Percentiles rank a stretch among this genome's conserved stretches.
These are phyloP conservation scores for Calocybe gambosa DNA, from an alignment of 1,284 basidiomycete genomes.

Conservation along the genomic window DNA sequence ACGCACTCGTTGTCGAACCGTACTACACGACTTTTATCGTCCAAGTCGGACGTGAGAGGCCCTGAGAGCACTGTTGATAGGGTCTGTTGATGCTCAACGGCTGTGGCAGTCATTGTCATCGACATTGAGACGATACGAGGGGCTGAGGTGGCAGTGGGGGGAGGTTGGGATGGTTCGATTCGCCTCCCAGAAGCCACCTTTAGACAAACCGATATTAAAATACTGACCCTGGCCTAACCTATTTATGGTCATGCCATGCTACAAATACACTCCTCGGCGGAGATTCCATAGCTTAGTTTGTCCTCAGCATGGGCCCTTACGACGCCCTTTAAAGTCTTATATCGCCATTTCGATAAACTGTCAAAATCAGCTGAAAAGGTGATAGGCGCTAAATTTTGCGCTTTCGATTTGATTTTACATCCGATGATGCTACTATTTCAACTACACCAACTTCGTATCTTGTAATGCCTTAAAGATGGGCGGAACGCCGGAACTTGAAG, in stretches of 20 bases:
- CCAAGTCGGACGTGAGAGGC: slow-evolving; percentile 4
- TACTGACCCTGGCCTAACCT: slow-evolving; percentile 13
- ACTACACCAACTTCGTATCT: no score
- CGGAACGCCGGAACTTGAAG: no score
- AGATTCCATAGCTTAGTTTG: no score
- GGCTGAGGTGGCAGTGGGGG: background rate
- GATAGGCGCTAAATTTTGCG: no score
- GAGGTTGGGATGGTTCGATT: slow-evolving; percentile 15
- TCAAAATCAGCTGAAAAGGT: no score
- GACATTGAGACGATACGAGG: slow-evolving; percentile 10
- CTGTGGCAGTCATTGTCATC: slow-evolving; percentile 14
- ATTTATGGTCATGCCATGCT: slow-evolving; percentile 7
- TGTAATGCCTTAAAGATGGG: no score
- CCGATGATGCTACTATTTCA: no score
- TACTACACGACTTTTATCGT: slow-evolving; percentile 32
- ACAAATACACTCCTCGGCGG: slow-evolving; percentile 4
- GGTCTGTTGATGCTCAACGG: slow-evolving; percentile 7
- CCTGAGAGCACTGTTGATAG: slow-evolving; percentile 10
- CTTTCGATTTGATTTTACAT: no score
- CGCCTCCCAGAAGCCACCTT: slow-evolving; percentile 4
- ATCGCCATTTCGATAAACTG: no score
- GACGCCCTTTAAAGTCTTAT: no score
- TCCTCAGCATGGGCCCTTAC: no score
- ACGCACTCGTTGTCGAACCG: slow-evolving; percentile 63
- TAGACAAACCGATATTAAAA: background rate